Percentiles rank a stretch among this genome's conserved stretches.
These are phyloP conservation scores for Pichia sp. DNA, from an alignment of 1,139 yeast genomes.

Conservation along the genomic window DNA sequence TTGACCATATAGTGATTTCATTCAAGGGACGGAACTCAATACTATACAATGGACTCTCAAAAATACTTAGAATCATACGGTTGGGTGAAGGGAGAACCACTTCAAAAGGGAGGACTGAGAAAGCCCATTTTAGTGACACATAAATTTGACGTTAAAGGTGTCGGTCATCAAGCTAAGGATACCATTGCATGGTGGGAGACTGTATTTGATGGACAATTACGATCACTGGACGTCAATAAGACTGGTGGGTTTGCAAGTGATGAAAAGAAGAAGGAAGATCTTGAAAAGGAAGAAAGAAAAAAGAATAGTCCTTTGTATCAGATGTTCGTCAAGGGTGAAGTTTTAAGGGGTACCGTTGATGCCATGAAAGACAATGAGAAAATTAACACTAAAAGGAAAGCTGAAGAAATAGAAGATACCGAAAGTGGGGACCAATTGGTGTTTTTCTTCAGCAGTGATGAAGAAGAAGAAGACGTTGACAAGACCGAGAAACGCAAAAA, in stretches of 20 bases:
- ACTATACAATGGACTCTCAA: conserved; percentile 64
- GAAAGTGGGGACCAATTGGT: conserved; percentile 17
- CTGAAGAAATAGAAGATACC: conserved; percentile 10
- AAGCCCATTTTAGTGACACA: conserved; percentile 87
- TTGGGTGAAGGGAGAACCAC: conserved; percentile 88
- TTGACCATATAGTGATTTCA: too few relatives aligned
- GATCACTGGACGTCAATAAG: conserved; percentile 57
- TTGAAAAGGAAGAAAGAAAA: conserved; percentile 31
- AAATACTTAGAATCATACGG: conserved; percentile 72
- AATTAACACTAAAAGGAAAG: conserved; percentile 27
- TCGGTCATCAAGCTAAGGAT: conserved; percentile 64
- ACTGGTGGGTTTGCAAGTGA: conserved; percentile 15
- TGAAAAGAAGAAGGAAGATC: not conserved
- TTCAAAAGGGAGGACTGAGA: conserved; percentile 69
- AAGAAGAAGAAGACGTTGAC: conserved; percentile 7
- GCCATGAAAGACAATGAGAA: not conserved
- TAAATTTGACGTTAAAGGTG: conserved; percentile 83
- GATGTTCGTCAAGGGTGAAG: conserved; percentile 82
- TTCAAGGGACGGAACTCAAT: too few relatives aligned
- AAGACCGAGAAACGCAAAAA: not conserved
- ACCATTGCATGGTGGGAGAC: conserved; percentile 97
- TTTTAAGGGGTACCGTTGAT: conserved; percentile 65
- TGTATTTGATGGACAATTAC: conserved; percentile 87
- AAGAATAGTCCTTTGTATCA: conserved; percentile 46
- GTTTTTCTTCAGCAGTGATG: conserved; percentile 17